Percentiles rank a stretch among this genome's conserved stretches.
Evolutionary conservation across 2,329 filamentous ascomycete species (phyloP).

Genomic region (Pseudocercospora crystallina): DNA sequence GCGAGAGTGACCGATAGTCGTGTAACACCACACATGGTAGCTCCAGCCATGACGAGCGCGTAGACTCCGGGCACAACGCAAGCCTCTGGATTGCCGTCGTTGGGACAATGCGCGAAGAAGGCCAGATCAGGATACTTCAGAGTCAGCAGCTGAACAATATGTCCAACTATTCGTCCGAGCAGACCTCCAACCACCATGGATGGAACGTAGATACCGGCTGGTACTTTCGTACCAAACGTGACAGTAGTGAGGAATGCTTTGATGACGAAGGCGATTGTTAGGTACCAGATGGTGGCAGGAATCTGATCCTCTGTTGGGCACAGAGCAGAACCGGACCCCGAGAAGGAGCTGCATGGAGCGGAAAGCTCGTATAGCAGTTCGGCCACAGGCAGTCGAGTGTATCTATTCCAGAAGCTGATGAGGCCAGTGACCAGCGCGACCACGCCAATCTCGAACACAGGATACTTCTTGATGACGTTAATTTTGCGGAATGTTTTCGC

Average conservation of each 20-base stretch:
- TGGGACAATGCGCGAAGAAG: conserved; percentile 73
- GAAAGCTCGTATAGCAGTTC: conserved; percentile 89
- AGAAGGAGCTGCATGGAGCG: conserved; percentile 76
- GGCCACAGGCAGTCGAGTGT: conserved; percentile 85
- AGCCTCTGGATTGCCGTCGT: conserved; percentile 65
- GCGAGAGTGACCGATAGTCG: conserved; percentile 88
- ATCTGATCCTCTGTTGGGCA: conserved; percentile 78
- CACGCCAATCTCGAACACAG: conserved; percentile 81
- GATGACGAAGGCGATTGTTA: conserved; percentile 79
- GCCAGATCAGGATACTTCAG: conserved; percentile 69
- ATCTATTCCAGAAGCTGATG: conserved; percentile 87
- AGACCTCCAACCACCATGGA: conserved; percentile 98
- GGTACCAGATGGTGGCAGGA: conserved; percentile 68
- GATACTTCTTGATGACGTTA: conserved; percentile 74
- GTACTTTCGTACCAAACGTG: conserved; percentile 94
- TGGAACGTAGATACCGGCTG: conserved; percentile 94
- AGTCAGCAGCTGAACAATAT: conserved; percentile 78
- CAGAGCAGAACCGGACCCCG: conserved; percentile 67
- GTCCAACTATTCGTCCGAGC: conserved; percentile 83
- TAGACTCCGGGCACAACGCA: conserved; percentile 98
- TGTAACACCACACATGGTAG: conserved; percentile 97
- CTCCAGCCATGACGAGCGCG: conserved; percentile 87
- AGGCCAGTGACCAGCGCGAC: conserved; percentile 83
- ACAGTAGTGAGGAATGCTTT: conserved; percentile 86
- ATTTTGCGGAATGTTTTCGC: conserved; percentile 84